Percentiles rank a stretch among this genome's conserved stretches.
These are phyloP conservation scores for Coffea eugenioides DNA, from an alignment of 257 asterid species.

Conservation along the genomic window DNA sequence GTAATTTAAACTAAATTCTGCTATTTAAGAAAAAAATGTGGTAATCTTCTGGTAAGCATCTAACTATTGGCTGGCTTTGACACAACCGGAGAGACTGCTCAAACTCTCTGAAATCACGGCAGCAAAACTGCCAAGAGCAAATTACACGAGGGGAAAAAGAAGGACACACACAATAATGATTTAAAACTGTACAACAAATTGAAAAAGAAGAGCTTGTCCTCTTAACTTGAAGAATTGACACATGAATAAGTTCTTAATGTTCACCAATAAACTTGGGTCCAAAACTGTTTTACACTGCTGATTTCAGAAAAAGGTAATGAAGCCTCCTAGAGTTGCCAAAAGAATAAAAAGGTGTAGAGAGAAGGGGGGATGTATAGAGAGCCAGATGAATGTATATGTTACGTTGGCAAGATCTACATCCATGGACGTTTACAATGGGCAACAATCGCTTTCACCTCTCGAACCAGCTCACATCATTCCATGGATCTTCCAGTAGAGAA, in stretches of 20 bases:
- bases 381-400: background rate
- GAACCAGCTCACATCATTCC: background rate
- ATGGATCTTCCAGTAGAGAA: background rate
- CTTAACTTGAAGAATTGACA: background rate
- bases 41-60: no score
- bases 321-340: background rate
- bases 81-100: no score
- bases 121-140: background rate
- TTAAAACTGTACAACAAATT: background rate
- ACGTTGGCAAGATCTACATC: background rate
- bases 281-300: slow-evolving; percentile 1
- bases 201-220: background rate
- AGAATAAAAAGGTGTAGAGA: background rate
- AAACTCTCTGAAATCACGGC: no score
- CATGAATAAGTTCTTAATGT: background rate
- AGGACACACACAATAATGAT: background rate
- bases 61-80: no score
- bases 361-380: background rate
- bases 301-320: background rate
- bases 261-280: background rate
- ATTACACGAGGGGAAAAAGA: background rate
- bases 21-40: no score
- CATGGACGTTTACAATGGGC: background rate
- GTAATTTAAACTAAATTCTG: no score
- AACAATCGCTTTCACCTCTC: background rate